These are phyloP conservation scores for Dictyostelium capitatum DNA, from an alignment of 78 protist genomes.

Conservation along the genomic window DNA sequence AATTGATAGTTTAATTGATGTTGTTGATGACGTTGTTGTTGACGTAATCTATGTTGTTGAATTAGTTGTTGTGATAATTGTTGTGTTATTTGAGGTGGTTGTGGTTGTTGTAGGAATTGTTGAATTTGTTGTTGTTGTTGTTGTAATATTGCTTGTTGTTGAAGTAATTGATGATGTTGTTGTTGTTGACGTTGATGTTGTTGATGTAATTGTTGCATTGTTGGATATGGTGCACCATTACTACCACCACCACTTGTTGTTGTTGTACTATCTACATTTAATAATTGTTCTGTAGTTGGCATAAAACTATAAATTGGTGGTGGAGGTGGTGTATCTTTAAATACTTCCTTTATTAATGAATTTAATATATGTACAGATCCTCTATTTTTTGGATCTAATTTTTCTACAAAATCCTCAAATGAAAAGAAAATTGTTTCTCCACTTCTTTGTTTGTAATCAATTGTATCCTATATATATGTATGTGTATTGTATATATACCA, in stretches of 20 bases:
- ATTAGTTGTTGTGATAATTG: conserved; percentile 10
- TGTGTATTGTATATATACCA: not conserved
- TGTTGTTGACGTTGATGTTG: conserved; percentile 19
- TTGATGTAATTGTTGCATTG: not conserved
- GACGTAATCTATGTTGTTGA: conserved; percentile 10
- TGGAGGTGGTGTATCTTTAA: not conserved
- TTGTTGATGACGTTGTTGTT: conserved; percentile 10
- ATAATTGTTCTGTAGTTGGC: not conserved
- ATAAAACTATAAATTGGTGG: not conserved
- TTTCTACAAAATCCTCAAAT: conserved; percentile 16
- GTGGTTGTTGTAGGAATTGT: conserved; percentile 11
- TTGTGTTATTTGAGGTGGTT: conserved; percentile 7
- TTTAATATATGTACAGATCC: not conserved
- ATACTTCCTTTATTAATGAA: not conserved
- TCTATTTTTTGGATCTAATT: conserved; percentile 17
- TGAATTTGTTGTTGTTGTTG: conserved; percentile 4
- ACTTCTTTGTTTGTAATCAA: not conserved
- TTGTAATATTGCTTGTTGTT: not conserved
- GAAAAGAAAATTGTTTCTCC: not conserved
- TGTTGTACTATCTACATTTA: not conserved
- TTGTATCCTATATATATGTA: not conserved
- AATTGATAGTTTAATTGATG: not conserved
- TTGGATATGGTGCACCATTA: not conserved
- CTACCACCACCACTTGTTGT: too few relatives aligned
- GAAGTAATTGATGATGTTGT: not conserved